Conservation (phyloP, 208 protist species). For the Trypanosomatidae sp. region DNA sequence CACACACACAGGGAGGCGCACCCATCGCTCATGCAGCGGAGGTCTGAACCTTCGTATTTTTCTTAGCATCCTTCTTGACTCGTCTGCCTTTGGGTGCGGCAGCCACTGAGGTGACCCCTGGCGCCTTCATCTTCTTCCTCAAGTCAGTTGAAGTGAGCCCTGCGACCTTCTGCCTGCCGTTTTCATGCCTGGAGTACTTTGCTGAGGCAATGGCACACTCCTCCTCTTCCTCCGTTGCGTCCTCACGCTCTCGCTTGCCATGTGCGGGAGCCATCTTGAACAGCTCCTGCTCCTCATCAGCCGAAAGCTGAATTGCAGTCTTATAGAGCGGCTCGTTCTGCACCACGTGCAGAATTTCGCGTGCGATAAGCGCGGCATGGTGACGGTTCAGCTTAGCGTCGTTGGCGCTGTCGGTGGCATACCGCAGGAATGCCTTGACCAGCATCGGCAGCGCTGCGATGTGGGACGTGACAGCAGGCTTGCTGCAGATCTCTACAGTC, state of each 20-base stretch:
- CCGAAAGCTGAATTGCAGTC: constrained; percentile 52
- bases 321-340: constrained; percentile 56
- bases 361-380: constrained; percentile 66
- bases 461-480: constrained; percentile 75
- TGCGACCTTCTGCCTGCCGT: neutral
- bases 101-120: neutral
- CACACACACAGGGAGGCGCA: neutral
- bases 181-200: constrained; percentile 17
- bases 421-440: constrained; percentile 52
- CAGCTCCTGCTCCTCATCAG: constrained; percentile 37
- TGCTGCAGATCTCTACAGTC: constrained; percentile 82
- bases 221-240: constrained; percentile 2
- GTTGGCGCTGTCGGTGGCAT: constrained; percentile 31
- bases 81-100: neutral
- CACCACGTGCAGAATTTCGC: constrained; percentile 71
- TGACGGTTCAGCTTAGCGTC: constrained; percentile 56
- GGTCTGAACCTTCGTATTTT: neutral
- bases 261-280: constrained; percentile 45
- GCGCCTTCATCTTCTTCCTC: neutral
- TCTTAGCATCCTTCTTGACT: neutral
- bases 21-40: neutral
- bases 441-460: constrained; percentile 64
- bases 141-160: neutral
- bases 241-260: constrained; percentile 42
- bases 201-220: neutral